Conservation (phyloP, 352 stramenopile species). For the Phytophthora macrochlamydospora region DNA sequence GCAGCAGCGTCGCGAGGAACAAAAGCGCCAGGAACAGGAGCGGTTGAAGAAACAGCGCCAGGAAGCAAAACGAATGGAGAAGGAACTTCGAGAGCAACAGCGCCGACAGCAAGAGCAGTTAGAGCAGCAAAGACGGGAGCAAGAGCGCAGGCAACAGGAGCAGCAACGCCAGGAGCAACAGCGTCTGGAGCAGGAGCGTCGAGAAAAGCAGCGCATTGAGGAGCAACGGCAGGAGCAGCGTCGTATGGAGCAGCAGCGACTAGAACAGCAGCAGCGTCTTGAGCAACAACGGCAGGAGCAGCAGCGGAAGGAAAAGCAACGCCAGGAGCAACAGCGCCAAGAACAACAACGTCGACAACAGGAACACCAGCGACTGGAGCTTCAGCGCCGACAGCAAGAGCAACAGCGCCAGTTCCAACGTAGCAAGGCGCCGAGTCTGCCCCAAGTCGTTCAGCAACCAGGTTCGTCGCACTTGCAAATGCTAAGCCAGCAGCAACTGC, state of each 20-base stretch:
- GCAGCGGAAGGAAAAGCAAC: constrained; percentile 21
- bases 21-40: constrained; percentile 19
- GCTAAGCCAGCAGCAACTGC: constrained; percentile 52
- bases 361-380: constrained; percentile 27
- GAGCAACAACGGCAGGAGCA: constrained; percentile 25
- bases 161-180: constrained; percentile 31
- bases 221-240: constrained; percentile 23
- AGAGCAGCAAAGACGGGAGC: constrained; percentile 14
- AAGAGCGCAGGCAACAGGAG: constrained; percentile 23
- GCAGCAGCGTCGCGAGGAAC: constrained; percentile 17
- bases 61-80: background rate
- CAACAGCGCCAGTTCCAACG: constrained; percentile 42
- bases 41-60: constrained; percentile 5
- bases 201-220: constrained; percentile 32
- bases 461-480: constrained; percentile 53
- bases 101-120: background rate
- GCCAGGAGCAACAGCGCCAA: constrained; percentile 25
- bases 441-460: constrained; percentile 31
- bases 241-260: constrained; percentile 7
- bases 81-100: constrained; percentile 1
- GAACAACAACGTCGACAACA: constrained; percentile 29
- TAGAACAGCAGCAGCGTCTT: constrained; percentile 8
- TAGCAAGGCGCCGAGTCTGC: constrained; percentile 35
- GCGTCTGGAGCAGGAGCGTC: constrained; percentile 39
- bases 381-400: constrained; percentile 37